Evolutionary conservation across 768 basidiomycete species (phyloP).

Genomic region (Pleurotus djamor): DNA sequence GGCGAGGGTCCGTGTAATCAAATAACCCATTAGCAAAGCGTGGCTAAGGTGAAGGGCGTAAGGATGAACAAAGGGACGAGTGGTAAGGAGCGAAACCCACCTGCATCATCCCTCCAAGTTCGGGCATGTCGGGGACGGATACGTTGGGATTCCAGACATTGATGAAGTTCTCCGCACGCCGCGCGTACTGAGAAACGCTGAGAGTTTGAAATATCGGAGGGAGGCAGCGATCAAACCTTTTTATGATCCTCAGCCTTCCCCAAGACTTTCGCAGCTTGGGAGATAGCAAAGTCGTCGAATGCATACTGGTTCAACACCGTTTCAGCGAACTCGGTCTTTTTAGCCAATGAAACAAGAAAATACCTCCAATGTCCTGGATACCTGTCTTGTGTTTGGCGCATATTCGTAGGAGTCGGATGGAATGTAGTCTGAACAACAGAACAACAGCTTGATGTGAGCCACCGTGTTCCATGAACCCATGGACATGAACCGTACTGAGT

Average conservation of each 20-base stretch:
- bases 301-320: conserved; percentile 39
- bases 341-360: neutral
- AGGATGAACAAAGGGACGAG: neutral
- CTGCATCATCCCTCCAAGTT: conserved; percentile 60
- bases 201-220: neutral
- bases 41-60: conserved; percentile 30
- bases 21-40: conserved; percentile 54
- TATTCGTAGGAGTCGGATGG: conserved; percentile 36
- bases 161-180: conserved; percentile 51
- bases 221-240: conserved; percentile 35
- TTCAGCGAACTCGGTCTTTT: neutral
- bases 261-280: conserved; percentile 57
- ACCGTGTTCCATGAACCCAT: neutral
- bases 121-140: conserved; percentile 44
- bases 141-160: conserved; percentile 61
- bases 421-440: conserved; percentile 33
- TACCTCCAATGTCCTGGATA: conserved; percentile 61
- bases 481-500: conserved; percentile 29
- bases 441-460: neutral
- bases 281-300: conserved; percentile 63
- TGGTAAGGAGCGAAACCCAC: conserved; percentile 20
- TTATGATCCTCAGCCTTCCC: conserved; percentile 44
- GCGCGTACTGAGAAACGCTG: conserved; percentile 36
- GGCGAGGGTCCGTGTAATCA: conserved; percentile 64
- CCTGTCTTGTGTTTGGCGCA: conserved; percentile 57